Evolutionary conservation across 768 basidiomycete genomes (phyloP), one percentile per base, ranked within the genome.

Genomic region (Leucogyrophana mollusca): DNA sequence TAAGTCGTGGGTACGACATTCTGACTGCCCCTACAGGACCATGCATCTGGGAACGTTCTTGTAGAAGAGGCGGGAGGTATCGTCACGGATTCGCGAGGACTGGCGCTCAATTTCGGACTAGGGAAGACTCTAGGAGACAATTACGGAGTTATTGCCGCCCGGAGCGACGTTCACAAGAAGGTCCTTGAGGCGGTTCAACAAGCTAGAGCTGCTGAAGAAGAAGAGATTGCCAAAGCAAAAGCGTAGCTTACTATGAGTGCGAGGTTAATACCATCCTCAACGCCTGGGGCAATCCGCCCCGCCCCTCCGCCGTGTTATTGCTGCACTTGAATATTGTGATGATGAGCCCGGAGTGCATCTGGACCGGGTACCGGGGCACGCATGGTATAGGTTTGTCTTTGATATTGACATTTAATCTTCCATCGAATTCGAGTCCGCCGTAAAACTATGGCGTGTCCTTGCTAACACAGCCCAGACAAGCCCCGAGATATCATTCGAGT

Each of bases 21-120:
- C n/a, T 20, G 6, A 22, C 9, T 44, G 42, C 30, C 18, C 45
- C 20, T 17, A 11, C 45, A 92, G 88, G 95, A 97, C 57, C 96
- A 97, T 60, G 93, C 95, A 0, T 80, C 90, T 0, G 95, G 96
- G 0, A 73, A 79, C 1, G 60, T 98, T 11, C 76, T 99, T 5
- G 80, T 98, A 11, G 78, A 82, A 52, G 95, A 97, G 65, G 89
- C 93, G 0, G 94, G 94, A 0, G 94, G 94, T 0, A 53, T 87
- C n/a, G 80, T 97, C 27, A 87, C 85, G 0, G 89, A 98, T 62
- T 88, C 88, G 40, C 74, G 83, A 34, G 95, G 94, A 3, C 52
- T 77, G 43, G 74, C 77, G 0, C 79, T 99, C 20, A 77, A 95
- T 60, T 97, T 99, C 65, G 86, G 90, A 0, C 72, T 88, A 2